Evolutionary conservation across 2,329 filamentous ascomycete genomes (phyloP), one percentile per base, ranked within the genome.

Genomic region (Colletotrichum agaves): DNA sequence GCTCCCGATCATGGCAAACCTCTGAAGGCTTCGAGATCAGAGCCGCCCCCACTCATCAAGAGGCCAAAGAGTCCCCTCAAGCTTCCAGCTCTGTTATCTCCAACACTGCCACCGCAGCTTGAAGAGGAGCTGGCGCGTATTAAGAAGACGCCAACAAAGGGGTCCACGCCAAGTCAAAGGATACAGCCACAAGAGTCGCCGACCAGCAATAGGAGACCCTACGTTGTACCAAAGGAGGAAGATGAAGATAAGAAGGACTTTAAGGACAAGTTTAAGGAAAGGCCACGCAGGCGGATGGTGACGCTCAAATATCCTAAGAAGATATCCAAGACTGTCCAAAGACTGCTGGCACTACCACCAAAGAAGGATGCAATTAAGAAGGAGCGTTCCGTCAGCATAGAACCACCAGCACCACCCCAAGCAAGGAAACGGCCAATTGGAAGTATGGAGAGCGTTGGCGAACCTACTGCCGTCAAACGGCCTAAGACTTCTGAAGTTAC

Each of bases 51-150:
- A 0, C 72, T 72, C 3, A 8, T 72, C 19, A 85, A 80, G 71
- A 84, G 79, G 69, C 75, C 79, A 19, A 81, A 74, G 56, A 74
- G 78, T 1, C 74, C 79, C 0, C 37, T 75, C 8, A 77, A 77
- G 52, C 74, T 88, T 27, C 87, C 86, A 0, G 77, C 82, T 0
- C 77, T 88, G 6, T 77, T 89, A 11, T 89, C 87, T 0, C 87
- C 87, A 0, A 88, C 86, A 0, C 74, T 89, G 6, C 87, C 87
- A 1, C 78, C 84, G 0, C 74, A 83, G 17, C 76, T 89, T 0
- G 84, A 88, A 68, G 82, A 81, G 63, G 81, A 82, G 33, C 75
- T 85, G 15, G 78, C 77, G 15, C 78, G 75, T 33, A 43, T 76
- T n/a, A 67, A 78, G 63, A 79, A 75, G 56, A 75, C 72, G 19